Evolutionary conservation across 495 filamentous ascomycete genomes (phyloP), one percentile per base, ranked within the genome.

Genomic region (Daldinia vernicosa): DNA sequence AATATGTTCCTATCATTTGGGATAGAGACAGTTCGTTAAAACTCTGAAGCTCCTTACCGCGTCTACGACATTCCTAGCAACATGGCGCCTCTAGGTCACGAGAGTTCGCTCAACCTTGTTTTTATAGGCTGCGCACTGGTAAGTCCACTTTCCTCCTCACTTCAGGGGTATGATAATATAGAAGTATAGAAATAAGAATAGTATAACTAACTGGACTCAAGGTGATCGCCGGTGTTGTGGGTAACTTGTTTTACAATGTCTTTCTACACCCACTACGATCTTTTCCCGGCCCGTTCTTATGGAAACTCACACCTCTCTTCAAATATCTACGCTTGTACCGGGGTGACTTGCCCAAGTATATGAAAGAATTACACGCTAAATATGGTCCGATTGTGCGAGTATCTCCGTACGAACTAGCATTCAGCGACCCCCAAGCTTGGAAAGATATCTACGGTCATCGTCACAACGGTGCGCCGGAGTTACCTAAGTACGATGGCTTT

Each of bases 361-460:
- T 82, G 63, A 75, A 74, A 60, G 35, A 72, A 8, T 56, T 84
- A 6, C 84, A 86, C 55, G 62, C 73, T 12, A 64, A 74, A 26
- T 86, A 86, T 40, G 84, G 84, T 6, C 67, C 80, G 22, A 73
- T 85, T n/a, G 82, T 86, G 14, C 80, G 84, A 1, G 79, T 84
- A 52, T 74, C 71, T 1, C 84, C 84, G 0, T 70, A 84, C 43
- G 81, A 84, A 51, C 76, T 87, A 7, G 76, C 81, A 9, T 85
- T 80, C 70, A 75, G 71, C 7, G 67, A 72, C 17, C 71, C 81
- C 0, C 70, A 80, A 33, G 86, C 85, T 32, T 87, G 81, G 82
- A 81, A 81, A 51, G 81, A 84, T 32, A 85, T 86, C 35, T 79
- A 80, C 53, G 82, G 80, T 35, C 76, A 79, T 55, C 76, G 69